Evolutionary conservation across 148 eudicot species (phyloP), one percentile per base, ranked within the genome.

Genomic region (Rhododendron molle): DNA sequence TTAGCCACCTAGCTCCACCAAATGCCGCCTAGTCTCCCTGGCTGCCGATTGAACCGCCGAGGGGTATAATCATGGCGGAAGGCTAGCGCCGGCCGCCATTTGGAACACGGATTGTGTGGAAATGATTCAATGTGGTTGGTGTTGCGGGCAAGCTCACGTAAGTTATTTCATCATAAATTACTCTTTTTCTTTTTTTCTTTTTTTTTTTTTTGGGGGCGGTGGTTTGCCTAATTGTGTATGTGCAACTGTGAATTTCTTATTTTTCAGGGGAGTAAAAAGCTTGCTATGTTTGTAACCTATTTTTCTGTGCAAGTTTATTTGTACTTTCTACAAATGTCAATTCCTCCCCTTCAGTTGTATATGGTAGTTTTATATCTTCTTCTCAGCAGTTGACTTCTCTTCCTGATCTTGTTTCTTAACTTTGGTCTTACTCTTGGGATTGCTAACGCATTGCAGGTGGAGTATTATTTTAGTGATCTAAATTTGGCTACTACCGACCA

Each of bases 401-500:
- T 16, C 16, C 71, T 14, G 15, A 14, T 60, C 16, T n/a, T 34
- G 32, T 28, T 58, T 76, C 77, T 78, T 0, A 40, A 28, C 3
- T 50, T 62, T 26, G 26, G 38, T 56, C 81, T 85, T 34, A 78
- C 52, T 7, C 77, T 83, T 65, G 73, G 82, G 36, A 86, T 28
- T 74, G 44, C 32, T 78, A 71, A 34, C 77, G 54, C 52, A 49
- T 62, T 92, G 92, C 88, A 97, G 98, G 99, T 97, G 85, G 99
- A 97, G 92, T 97, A 90, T 86, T 97, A 97, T 90, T 97, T 97
- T 92, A 97, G 99, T 90, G 99, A 97, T 89, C 88, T 97, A 82
- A 97, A 97, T 89, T 89, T 97, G 94, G 99, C 96, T 76, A 97
- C 99, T 52, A 97, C 99, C 23, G 99, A 95, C 88, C 98, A 95